Conservation (phyloP, 129 eudicot genomes). For the Pulicaria dysenterica region DNA sequence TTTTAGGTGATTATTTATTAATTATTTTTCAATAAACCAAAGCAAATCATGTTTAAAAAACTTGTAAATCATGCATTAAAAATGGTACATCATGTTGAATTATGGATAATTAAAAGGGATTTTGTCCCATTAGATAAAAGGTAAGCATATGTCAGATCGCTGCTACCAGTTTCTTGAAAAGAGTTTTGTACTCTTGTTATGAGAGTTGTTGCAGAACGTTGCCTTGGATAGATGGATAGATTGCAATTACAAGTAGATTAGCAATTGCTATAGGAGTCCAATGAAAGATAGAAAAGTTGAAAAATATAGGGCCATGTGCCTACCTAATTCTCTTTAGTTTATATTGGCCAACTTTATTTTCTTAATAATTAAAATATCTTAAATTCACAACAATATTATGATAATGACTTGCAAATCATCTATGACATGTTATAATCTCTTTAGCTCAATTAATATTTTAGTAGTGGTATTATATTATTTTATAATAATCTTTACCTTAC, state of each 20-base stretch:
- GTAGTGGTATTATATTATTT: too few species aligned
- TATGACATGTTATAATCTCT: background rate
- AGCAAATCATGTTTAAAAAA: background rate
- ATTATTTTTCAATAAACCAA: background rate
- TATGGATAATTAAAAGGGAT: background rate
- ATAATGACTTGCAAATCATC: slow-evolving; percentile 8
- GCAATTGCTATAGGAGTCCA: slow-evolving; percentile 30
- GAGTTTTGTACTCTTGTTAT: slow-evolving; percentile 35
- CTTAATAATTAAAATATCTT: background rate
- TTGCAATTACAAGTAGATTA: slow-evolving; percentile 31
- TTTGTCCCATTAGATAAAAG: slow-evolving; percentile 34
- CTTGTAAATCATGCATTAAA: slow-evolving; percentile 6
- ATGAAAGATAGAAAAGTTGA: slow-evolving; percentile 26
- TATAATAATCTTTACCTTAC: too few species aligned
- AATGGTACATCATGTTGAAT: background rate
- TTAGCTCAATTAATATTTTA: background rate
- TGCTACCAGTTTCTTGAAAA: slow-evolving; percentile 32
- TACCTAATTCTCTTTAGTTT: slow-evolving; percentile 34
- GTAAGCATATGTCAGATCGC: slow-evolving; percentile 38
- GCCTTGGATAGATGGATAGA: slow-evolving; percentile 25
- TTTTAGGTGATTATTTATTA: background rate
- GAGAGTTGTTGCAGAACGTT: slow-evolving; percentile 42
- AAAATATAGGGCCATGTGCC: slow-evolving; percentile 41
- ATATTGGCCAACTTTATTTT: slow-evolving; percentile 19
- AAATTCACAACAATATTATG: background rate